Conservation (phyloP, 352 stramenopile species). For the Vaucheria bursata region DNA sequence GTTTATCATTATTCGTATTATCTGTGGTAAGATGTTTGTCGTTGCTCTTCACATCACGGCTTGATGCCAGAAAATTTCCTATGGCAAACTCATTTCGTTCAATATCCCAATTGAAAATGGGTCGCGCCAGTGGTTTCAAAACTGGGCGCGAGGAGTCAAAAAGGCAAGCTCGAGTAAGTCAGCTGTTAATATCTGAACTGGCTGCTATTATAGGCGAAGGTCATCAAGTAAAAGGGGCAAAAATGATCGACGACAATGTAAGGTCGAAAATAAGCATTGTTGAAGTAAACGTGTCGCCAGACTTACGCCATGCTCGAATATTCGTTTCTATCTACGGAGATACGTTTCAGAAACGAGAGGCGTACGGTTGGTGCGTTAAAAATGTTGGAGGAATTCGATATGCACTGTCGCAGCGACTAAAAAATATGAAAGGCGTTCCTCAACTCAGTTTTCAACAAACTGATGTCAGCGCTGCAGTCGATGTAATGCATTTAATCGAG, state of each 20-base stretch:
- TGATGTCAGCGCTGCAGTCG: conserved; percentile 62
- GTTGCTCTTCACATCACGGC: too few species aligned
- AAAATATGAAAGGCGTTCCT: conserved; percentile 63
- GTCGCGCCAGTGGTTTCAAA: conserved; percentile 16
- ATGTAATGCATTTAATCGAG: conserved; percentile 71
- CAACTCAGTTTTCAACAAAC: conserved; percentile 65
- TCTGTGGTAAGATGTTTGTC: too few species aligned
- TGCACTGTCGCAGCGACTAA: conserved; percentile 57
- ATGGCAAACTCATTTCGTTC: too few species aligned
- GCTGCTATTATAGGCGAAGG: conserved; percentile 56
- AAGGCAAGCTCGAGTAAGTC: conserved; percentile 61
- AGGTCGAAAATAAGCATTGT: conserved; percentile 61
- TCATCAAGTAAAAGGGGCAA: conserved; percentile 53
- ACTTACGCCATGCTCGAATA: conserved; percentile 60
- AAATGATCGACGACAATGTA: conserved; percentile 56
- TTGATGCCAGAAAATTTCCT: too few species aligned
- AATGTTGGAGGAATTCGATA: conserved; percentile 60
- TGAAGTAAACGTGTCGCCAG: conserved; percentile 60
- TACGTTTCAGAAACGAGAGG: conserved; percentile 58
- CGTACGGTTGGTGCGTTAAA: conserved; percentile 63
- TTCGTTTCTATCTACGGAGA: conserved; percentile 53
- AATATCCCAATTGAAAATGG: conserved; percentile 6
- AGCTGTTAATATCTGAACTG: conserved; percentile 60
- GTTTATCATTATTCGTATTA: too few species aligned
- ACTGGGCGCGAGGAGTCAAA: conserved; percentile 50